Conservation (phyloP, 1,284 basidiomycete species). For the Singerocomus inundabilis region DNA sequence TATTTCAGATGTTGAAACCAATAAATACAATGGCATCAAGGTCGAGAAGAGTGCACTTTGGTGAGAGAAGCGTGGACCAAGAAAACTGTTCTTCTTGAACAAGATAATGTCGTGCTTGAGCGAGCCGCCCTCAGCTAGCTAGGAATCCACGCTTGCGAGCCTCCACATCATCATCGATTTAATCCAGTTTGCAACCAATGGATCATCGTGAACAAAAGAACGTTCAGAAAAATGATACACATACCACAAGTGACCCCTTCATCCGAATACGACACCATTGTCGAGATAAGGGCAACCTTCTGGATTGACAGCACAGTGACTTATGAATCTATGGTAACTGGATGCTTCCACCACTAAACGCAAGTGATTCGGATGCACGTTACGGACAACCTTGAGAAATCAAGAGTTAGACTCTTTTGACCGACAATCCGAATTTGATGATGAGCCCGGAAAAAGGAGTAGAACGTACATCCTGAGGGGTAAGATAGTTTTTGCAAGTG, state of each 20-base stretch:
- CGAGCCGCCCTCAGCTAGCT: constrained; percentile 49
- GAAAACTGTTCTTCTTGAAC: constrained; percentile 41
- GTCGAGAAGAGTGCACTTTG: not conserved
- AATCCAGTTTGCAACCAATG: constrained; percentile 43
- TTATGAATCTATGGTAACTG: constrained; percentile 71
- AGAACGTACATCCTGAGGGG: constrained; percentile 64
- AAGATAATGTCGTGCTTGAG: constrained; percentile 66
- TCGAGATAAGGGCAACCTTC: constrained; percentile 64
- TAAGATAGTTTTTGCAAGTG: constrained; percentile 68
- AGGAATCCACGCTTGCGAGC: constrained; percentile 62
- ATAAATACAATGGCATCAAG: not conserved
- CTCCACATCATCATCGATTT: constrained; percentile 51
- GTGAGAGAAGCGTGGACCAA: not conserved
- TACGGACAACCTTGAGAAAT: constrained; percentile 62
- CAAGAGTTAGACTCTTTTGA: constrained; percentile 65
- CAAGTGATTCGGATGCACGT: constrained; percentile 77
- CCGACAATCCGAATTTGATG: constrained; percentile 6
- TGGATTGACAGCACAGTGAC: constrained; percentile 75
- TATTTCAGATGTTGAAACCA: not conserved
- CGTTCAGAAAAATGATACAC: constrained; percentile 34
- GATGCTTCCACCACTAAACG: constrained; percentile 71
- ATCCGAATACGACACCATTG: constrained; percentile 79
- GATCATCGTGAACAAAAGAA: not conserved
- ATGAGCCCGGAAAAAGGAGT: not conserved
- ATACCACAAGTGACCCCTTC: constrained; percentile 58